Conservation (phyloP, 2,329 filamentous ascomycete genomes). For the Paecilomyces niveus region DNA sequence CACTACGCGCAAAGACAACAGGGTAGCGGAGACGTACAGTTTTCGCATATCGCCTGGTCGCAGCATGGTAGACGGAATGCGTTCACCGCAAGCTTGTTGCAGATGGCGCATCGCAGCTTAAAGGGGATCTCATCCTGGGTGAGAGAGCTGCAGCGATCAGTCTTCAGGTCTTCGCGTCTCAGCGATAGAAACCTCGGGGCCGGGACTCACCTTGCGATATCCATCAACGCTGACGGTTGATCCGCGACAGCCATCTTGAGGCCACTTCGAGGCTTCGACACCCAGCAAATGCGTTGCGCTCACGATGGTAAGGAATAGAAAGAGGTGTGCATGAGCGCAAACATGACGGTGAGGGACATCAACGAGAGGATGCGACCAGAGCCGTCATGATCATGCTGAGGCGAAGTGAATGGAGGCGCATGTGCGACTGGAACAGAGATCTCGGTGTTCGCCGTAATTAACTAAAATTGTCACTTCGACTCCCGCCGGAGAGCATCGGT, state of each 20-base stretch:
- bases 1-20: slow-evolving; percentile 1
- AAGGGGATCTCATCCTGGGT: slow-evolving; percentile 83
- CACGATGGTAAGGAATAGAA: slow-evolving; percentile 5
- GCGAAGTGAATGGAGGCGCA: not conserved
- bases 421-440: not conserved
- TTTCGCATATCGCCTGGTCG: slow-evolving; percentile 87
- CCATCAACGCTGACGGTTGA: slow-evolving; percentile 34
- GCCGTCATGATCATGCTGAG: slow-evolving; percentile 1
- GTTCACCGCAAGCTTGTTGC: slow-evolving; percentile 83
- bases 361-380: slow-evolving; percentile 6
- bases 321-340: slow-evolving; percentile 8
- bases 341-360: slow-evolving; percentile 15
- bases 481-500: not conserved
- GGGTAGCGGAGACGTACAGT: slow-evolving; percentile 54
- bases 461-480: not conserved
- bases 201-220: slow-evolving; percentile 32
- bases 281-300: not conserved
- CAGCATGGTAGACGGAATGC: slow-evolving; percentile 90
- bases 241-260: slow-evolving; percentile 31
- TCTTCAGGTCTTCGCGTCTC: not conserved
- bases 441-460: not conserved
- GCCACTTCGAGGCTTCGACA: not conserved
- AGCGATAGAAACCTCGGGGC: not conserved
- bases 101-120: slow-evolving; percentile 90
- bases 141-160: slow-evolving; percentile 53